phyloP scores from a whole-genome alignment of 139 green algal species.

The Helicosporidium sp. region DNA sequence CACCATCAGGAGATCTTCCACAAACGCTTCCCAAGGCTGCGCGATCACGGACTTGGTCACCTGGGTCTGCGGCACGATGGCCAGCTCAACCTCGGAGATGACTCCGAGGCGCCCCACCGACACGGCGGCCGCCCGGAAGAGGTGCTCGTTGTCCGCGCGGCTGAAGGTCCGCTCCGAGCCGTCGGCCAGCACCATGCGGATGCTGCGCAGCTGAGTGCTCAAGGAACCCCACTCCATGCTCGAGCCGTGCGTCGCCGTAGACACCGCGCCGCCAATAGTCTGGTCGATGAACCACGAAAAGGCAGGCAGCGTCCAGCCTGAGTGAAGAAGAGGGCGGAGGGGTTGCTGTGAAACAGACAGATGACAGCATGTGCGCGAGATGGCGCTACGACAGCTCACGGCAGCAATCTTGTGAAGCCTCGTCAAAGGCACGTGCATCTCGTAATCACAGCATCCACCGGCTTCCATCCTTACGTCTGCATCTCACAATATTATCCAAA shows the following conservation, averaged over 20 bases:
- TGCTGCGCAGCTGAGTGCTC: conserved; percentile 26
- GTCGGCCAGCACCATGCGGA: conserved; percentile 52
- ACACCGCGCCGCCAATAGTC: conserved; percentile 60
- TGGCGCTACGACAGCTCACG: too few relatives aligned
- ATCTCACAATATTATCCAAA: too few relatives aligned
- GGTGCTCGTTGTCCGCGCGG: conserved; percentile 28
- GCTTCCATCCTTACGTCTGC: too few relatives aligned
- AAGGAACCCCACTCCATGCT: conserved; percentile 37
- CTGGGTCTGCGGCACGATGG: conserved; percentile 13
- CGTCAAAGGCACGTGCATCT: too few relatives aligned
- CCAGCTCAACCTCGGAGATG: conserved; percentile 39
- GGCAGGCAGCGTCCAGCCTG: conserved; percentile 47
- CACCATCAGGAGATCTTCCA: too few relatives aligned
- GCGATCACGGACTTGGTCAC: too few relatives aligned
- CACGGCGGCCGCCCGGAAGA: conserved; percentile 29
- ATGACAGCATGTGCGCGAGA: too few relatives aligned
- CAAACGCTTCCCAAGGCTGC: too few relatives aligned
- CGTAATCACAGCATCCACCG: too few relatives aligned
- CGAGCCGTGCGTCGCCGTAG: conserved; percentile 60
- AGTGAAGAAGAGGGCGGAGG: too few relatives aligned
- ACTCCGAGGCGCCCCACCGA: conserved; percentile 49
- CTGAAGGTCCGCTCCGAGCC: conserved; percentile 38
- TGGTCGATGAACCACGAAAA: conserved; percentile 68
- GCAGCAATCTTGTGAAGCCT: too few relatives aligned
- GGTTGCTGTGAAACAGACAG: too few relatives aligned